Evolutionary conservation across 129 eudicot species (phyloP).

Genomic region (Erigeron canadensis): DNA sequence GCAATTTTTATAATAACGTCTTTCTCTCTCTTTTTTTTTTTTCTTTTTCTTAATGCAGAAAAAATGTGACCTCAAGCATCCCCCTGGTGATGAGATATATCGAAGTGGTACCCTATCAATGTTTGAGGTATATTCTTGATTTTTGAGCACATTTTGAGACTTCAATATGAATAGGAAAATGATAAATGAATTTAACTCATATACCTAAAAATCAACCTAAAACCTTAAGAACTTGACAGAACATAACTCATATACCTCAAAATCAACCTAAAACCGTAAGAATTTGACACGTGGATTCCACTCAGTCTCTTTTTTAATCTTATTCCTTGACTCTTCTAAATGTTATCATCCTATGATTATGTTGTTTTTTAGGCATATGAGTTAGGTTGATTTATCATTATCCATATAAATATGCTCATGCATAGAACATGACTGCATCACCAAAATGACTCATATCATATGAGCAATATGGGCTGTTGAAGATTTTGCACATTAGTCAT

Average conservation of each 20-base stretch:
- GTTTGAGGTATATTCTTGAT: slow-evolving; percentile 76
- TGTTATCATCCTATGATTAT: too few species aligned
- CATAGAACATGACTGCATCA: slow-evolving; percentile 1
- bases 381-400: too few species aligned
- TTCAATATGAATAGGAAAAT: too few species aligned
- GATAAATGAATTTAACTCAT: too few species aligned
- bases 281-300: too few species aligned
- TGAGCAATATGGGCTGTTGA: not conserved
- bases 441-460: not conserved
- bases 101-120: slow-evolving; percentile 88
- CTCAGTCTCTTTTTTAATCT: too few species aligned
- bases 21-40: not conserved
- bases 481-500: not conserved
- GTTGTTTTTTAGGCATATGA: too few species aligned
- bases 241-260: too few species aligned
- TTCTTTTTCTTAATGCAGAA: slow-evolving; percentile 42
- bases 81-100: slow-evolving; percentile 99
- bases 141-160: not conserved
- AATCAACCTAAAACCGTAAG: too few species aligned
- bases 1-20: slow-evolving; percentile 1
- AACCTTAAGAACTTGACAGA: too few species aligned
- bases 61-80: slow-evolving; percentile 98
- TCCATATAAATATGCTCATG: slow-evolving; percentile 2
- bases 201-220: too few species aligned
- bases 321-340: too few species aligned